Evolutionary conservation across 345 rosid species (phyloP), one percentile per base, ranked within the genome.

Genomic region (Gossypium anomalum): DNA sequence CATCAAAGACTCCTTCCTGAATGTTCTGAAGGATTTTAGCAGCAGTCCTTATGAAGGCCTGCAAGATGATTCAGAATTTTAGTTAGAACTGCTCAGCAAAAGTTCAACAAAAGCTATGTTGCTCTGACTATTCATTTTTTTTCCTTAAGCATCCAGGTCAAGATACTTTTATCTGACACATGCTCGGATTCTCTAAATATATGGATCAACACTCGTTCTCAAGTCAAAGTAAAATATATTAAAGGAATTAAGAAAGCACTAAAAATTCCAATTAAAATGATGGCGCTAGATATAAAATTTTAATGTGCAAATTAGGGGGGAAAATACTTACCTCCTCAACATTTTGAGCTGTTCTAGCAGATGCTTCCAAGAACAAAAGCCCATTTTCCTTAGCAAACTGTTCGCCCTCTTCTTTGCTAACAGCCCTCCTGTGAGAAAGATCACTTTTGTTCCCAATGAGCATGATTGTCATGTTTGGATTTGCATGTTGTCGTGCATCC

Each of bases 281-380:
- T 47, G 19, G 4, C 0, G 3, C 14, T 10, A n/a, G 59, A 16
- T 27, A 47, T 3, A 44, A 55, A 51, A 27, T 48, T 16, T 51
- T 10, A 23, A 27, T 48, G 43, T 17, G 23, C 65, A 51, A 11
- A 66, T 17, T 45, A 3, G 48, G 69, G 19, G 19, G 29, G 5
- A 10, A 59, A 23, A 19, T 9, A 65, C 5, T 87, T 55, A 92
- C 98, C 94, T 94, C 97, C 78, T 94, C 98, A 27, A 94, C 98
- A 82, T 92, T 94, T 79, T 88, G 98, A 77, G 98, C 98, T 68
- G 99, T 92, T 90, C 97, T 91, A 17, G 99, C 99, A 75, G 98
- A 94, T 67, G 98, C 98, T 84, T 94, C 98, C 86, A 92, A 72
- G 81, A 94, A 94, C 27, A 94, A 62, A 47, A 94, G 93, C 19